Conservation (phyloP, 2,329 filamentous ascomycete genomes). For the Ophiostoma himal-ulmi region DNA sequence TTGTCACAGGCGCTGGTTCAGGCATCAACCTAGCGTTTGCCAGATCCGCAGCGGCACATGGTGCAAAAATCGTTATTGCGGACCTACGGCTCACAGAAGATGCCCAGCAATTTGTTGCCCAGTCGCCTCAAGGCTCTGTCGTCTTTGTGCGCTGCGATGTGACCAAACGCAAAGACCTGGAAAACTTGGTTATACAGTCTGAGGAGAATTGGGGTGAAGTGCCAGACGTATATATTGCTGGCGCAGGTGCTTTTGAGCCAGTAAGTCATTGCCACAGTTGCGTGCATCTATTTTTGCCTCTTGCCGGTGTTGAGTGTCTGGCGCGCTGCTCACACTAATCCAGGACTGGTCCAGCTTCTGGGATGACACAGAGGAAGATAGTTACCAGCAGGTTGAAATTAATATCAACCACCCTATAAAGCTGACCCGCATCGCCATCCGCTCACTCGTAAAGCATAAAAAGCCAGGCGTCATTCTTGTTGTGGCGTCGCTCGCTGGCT, state of each 20-base stretch:
- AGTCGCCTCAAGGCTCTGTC: not conserved
- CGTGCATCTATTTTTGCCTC: too few species aligned
- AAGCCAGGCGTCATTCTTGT: slow-evolving; percentile 31
- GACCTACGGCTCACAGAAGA: not conserved
- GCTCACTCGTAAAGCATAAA: not conserved
- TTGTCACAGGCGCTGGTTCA: slow-evolving; percentile 19
- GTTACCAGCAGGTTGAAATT: slow-evolving; percentile 32
- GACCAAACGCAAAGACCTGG: not conserved
- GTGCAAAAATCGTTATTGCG: slow-evolving; percentile 8
- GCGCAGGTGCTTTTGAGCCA: slow-evolving; percentile 38
- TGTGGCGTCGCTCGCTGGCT: slow-evolving; percentile 33
- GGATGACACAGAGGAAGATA: slow-evolving; percentile 33
- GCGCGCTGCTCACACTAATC: not conserved
- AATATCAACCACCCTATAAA: slow-evolving; percentile 38
- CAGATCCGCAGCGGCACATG: slow-evolving; percentile 15
- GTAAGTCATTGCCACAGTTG: not conserved
- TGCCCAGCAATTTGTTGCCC: not conserved
- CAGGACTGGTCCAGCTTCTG: slow-evolving; percentile 33
- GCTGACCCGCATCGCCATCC: slow-evolving; percentile 12
- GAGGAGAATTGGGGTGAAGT: slow-evolving; percentile 27
- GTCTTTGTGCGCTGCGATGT: not conserved
- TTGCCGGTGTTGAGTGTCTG: too few species aligned
- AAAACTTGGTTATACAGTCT: not conserved
- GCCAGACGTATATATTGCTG: slow-evolving; percentile 36
- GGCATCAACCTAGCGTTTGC: slow-evolving; percentile 19